These are phyloP conservation scores for Scleroderma bovista DNA, from an alignment of 768 basidiomycete genomes.

Conservation along the genomic window DNA sequence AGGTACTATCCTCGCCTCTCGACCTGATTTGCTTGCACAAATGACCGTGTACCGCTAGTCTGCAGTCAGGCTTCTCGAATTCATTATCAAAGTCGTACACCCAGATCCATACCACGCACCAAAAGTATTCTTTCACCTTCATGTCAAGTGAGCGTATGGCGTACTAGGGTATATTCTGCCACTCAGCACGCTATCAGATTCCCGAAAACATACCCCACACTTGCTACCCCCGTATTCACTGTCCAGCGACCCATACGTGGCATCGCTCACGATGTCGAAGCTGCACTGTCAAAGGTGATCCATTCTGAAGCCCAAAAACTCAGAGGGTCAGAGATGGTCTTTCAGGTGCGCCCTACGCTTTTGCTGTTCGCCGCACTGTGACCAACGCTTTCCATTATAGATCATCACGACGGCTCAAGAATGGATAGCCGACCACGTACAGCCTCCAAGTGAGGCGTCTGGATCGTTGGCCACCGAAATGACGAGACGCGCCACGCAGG, in stretches of 20 bases:
- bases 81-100: conserved; percentile 66
- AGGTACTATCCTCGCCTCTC: conserved; percentile 39
- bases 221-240: conserved; percentile 62
- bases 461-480: conserved; percentile 78
- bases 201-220: conserved; percentile 76
- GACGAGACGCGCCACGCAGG: conserved; percentile 65
- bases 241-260: conserved; percentile 63
- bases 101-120: conserved; percentile 50
- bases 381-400: conserved; percentile 27
- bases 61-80: conserved; percentile 66
- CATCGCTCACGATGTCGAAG: conserved; percentile 50
- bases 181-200: conserved; percentile 39
- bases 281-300: conserved; percentile 52
- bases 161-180: neutral
- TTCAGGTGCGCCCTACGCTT: conserved; percentile 45
- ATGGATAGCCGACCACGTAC: conserved; percentile 57
- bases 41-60: conserved; percentile 37
- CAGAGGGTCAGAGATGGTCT: conserved; percentile 72
- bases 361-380: neutral
- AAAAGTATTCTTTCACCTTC: conserved; percentile 61
- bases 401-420: conserved; percentile 66
- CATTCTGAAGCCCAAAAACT: conserved; percentile 60
- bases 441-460: conserved; percentile 50
- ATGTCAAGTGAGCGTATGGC: conserved; percentile 52
- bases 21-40: neutral